phyloP scores from a whole-genome alignment of 768 basidiomycete species.

The Lactifluus pinguis region DNA sequence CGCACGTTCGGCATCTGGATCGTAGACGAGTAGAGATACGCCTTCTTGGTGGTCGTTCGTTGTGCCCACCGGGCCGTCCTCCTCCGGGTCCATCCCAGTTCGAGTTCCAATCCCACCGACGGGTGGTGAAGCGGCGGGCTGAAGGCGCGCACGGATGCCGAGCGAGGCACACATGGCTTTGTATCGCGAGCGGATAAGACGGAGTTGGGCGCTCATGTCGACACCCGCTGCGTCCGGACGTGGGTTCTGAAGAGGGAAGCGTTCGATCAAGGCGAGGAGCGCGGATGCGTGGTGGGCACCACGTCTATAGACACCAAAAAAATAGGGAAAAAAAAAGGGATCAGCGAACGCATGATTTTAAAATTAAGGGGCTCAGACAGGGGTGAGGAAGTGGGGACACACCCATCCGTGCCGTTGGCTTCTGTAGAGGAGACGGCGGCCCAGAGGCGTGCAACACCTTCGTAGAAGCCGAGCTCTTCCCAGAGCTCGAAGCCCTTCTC shows the following conservation, averaged over 20 bases:
- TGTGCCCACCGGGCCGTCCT: neutral
- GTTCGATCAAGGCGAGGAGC: constrained; percentile 59
- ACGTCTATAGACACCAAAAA: constrained; percentile 34
- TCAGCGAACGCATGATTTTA: constrained; percentile 1
- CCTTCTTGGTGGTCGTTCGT: too few species aligned
- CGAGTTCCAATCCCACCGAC: neutral
- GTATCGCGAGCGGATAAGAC: constrained; percentile 82
- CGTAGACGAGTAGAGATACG: too few species aligned
- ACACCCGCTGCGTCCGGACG: constrained; percentile 40
- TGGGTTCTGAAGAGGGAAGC: constrained; percentile 76
- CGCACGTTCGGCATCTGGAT: neutral
- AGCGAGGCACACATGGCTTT: constrained; percentile 77
- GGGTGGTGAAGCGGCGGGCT: constrained; percentile 18
- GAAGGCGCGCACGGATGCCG: constrained; percentile 48
- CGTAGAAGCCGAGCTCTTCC: constrained; percentile 94
- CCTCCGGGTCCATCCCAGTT: neutral
- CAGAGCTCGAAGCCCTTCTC: constrained; percentile 93
- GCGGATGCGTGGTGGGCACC: constrained; percentile 52
- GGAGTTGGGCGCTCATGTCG: constrained; percentile 70
- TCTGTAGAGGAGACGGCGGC: constrained; percentile 35
- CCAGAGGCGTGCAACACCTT: constrained; percentile 79
- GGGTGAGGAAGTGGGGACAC: constrained; percentile 21
- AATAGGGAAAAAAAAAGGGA: neutral
- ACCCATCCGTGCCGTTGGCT: constrained; percentile 41
- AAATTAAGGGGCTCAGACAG: neutral